Percentiles rank a stretch among this genome's conserved stretches.
These are phyloP conservation scores for Trametes cubensis DNA, from an alignment of 768 basidiomycete species.

Conservation along the genomic window DNA sequence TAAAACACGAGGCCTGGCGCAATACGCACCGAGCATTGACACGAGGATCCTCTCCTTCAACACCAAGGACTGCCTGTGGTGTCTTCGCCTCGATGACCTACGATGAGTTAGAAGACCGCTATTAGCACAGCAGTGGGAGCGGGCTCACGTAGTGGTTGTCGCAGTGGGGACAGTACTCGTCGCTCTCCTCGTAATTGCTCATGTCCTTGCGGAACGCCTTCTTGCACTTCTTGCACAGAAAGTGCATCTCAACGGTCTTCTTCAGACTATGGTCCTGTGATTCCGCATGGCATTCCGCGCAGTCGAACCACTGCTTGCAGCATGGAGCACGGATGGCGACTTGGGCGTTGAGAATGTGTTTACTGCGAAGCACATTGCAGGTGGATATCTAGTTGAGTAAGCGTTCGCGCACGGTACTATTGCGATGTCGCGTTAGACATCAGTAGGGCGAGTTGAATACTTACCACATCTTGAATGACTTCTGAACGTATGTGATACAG, in stretches of 20 bases:
- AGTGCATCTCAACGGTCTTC: constrained; percentile 82
- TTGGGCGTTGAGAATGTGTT: constrained; percentile 96
- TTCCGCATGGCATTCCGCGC: constrained; percentile 93
- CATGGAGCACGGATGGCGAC: constrained; percentile 96
- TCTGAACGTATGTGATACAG: no score
- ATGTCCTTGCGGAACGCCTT: constrained; percentile 98
- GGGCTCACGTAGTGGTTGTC: constrained; percentile 93
- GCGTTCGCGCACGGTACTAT: not conserved
- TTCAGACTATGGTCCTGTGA: constrained; percentile 69
- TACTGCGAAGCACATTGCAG: constrained; percentile 50
- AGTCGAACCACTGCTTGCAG: constrained; percentile 98
- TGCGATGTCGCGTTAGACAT: no score
- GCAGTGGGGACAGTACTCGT: constrained; percentile 97
- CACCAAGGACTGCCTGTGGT: constrained; percentile 79
- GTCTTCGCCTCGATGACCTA: constrained; percentile 94
- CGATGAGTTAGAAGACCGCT: not conserved
- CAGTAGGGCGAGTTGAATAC: no score
- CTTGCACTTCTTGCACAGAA: constrained; percentile 88
- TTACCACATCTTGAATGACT: no score
- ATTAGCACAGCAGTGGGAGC: not conserved
- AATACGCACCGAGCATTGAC: constrained; percentile 76
- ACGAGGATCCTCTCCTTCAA: constrained; percentile 91
- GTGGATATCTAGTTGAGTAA: constrained; percentile 6
- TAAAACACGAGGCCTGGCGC: no score
- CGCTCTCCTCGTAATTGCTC: constrained; percentile 88